phyloP scores from a whole-genome alignment of 495 filamentous ascomycete species.

The Penicillium paxilli region DNA sequence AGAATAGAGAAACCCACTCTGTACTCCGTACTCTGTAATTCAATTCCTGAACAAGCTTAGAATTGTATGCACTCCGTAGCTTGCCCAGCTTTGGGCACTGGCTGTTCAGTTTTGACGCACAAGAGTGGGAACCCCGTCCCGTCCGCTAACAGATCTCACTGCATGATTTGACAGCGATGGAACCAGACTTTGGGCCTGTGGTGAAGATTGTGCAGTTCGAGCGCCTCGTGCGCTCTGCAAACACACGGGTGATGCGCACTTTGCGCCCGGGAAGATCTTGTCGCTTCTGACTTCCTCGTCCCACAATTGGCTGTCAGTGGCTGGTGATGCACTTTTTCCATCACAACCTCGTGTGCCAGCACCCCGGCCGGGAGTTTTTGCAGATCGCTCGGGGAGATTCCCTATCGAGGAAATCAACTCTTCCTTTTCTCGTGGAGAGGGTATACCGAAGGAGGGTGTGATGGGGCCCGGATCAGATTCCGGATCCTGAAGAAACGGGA shows the following conservation, averaged over 20 bases:
- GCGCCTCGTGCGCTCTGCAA: not conserved
- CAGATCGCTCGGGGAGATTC: slow-evolving; percentile 3
- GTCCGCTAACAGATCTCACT: not conserved
- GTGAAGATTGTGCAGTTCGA: not conserved
- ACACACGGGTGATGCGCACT: slow-evolving; percentile 1
- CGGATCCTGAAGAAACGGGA: not conserved
- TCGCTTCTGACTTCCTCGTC: not conserved
- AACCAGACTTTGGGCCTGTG: not conserved
- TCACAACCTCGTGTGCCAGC: not conserved
- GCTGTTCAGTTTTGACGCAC: not conserved
- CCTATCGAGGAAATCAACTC: slow-evolving; percentile 1
- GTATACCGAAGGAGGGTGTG: not conserved
- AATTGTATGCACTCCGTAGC: not conserved
- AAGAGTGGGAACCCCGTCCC: not conserved
- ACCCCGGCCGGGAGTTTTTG: not conserved
- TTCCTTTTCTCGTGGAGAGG: not conserved
- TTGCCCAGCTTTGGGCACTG: not conserved
- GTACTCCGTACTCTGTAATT: not conserved
- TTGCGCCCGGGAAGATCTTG: not conserved
- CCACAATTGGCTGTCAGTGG: not conserved
- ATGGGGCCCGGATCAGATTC: slow-evolving; percentile 1
- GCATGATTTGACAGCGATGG: slow-evolving; percentile 4
- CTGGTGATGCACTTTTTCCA: not conserved
- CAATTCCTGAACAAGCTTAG: not conserved
- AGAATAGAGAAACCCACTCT: not conserved